Base-by-base conservation (phyloP, 805 yeast genomes). In the Cyberlindnera euphorbiae region DNA sequence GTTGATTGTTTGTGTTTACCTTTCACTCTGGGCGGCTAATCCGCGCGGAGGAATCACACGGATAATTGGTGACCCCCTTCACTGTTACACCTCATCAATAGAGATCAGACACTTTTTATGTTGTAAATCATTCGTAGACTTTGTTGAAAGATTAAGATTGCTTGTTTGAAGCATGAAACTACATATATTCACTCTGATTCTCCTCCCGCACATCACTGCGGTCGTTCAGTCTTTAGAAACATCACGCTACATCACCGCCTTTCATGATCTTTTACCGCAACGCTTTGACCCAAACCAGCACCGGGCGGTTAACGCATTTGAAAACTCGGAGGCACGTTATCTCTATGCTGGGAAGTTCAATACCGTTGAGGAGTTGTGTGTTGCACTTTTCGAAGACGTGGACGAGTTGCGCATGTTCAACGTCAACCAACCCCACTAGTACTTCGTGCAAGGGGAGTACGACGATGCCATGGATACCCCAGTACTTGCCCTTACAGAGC, bases 371-470 rank as follows among this genome's bases (percentile, higher is more conserved):
- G 46, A 37, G 28, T 24, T 46, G 24, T 38, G 38, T 4, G 15
- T 16, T 6, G 41, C 32, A 3, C 26, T 46, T 11, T 32, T 46
- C 33, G 49, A 39, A 5, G 49, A 46, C 30, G 28, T 42, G 16
- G 33, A 37, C 2, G 40, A 36, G 22, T 31, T 46, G 12, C 32
- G 32, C 12, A 14, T 8, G 19, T 46, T 42, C 19, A 28, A 46
- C 28, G 35, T 32, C 7, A 26, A 24, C 14, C 26, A 40, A 25
- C 42, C 44, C 8, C 40, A 35, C 27, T 21, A 23, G 13, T 19
- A 24, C 23, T 12, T 26, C 21, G 14, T 14, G 1, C 24, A 35
- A n/a, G 35, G 35, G 8, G 46, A 44, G 25, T 35, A 38, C 24
- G 39, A 38, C 6, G 42, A 32, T 15, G 46, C 41, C 4, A 17